Evolutionary conservation across 1,284 basidiomycete species (phyloP), one percentile per base, ranked within the genome.

Genomic region (Cryptococcus sp.): DNA sequence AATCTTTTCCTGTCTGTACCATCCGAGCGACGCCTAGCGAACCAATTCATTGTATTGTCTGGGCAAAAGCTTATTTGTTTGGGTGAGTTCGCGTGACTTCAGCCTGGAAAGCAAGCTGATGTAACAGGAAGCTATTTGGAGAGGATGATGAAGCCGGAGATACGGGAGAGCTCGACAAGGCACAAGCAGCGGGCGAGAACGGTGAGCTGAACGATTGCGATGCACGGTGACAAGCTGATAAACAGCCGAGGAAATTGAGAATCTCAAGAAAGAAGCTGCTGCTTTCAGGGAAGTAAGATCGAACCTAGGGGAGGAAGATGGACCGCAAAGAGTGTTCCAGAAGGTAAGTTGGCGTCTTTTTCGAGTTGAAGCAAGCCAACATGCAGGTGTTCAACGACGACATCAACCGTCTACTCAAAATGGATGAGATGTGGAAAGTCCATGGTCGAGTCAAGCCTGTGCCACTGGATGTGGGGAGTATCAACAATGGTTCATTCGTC

Each of bases 61-160:
- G 96, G 96, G 92, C 91, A 28, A 99, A 98, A 74, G 93, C 85
- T 62, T 98, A 98, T 77, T 84, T 98, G n/a, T 84, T 98, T 61
- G 85, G 86, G 91, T 91, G 62, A 70, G 86, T 76, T n/a, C 14
- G 1, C 28, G n/a, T n/a, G n/a, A n/a, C n/a, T 22, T 19, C 37
- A 19, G 5, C 14, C 31, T 9, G 31, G 28, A 28, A 34, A 3
- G 24, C 13, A 39, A 50, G 43, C 50, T 54, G 47, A 47, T 24
- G 19, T 3, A 25, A 23, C 42, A 93, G 91, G n/a, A 91, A 97
- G 75, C 75, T 98, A 5, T 97, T 96, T 64, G 94, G 94, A 1
- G 88, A 87, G 71, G 87, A 94, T 69, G 81, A 91, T 43, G 87
- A 74, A 60, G 62, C 69, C 45, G 56, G 61, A 53, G 69, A 80